Evolutionary conservation across 2,329 filamentous ascomycete species (phyloP), one percentile per base, ranked within the genome.

Genomic region (Diaporthe batatas): DNA sequence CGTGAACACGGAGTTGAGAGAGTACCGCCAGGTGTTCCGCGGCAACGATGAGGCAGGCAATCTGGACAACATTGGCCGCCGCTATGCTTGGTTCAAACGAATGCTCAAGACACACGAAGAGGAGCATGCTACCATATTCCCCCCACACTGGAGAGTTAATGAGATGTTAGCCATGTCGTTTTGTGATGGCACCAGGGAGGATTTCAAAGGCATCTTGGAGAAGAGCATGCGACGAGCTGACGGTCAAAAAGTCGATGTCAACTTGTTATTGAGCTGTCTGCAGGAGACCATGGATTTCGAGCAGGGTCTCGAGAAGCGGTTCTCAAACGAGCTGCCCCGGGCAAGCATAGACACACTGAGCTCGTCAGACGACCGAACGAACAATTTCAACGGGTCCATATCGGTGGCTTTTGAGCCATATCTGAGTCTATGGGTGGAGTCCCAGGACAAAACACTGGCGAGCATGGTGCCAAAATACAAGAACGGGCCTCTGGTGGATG

Each of bases 261-360:
- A 97, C 78, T 84, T 98, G 64, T 84, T 98, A 44, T 87, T 98
- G 29, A 94, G 92, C 47, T 98, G 96, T 81, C 84, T 98, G 76
- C 96, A 98, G 79, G 95, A 98, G 81, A 99, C 96, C 0, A 90
- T 99, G 77, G 94, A 99, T 80, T 99, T 99, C 80, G 96, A 99
- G 83, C 95, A 98, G 80, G 92, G 90, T 73, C 86, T 99, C 16
- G 96, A 99, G 82, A 91, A 91, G 75, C 91, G 93, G 12, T 98
- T 98, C 80, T 89, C 92, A 1, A 91, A 86, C 73, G 89, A 91
- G n/a, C 59, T 74, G 79, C 85, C 93, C 49, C 90, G 94, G 72
- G 91, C 91, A 21, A 98, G 96, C 54, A 95, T 97, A 72, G 96
- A 99, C 80, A 98, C 96, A 0, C 89, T 97, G 39, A 92, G 91